Base-by-base conservation (phyloP, 441 rosid genomes). In the Theobroma grandiflorum region DNA sequence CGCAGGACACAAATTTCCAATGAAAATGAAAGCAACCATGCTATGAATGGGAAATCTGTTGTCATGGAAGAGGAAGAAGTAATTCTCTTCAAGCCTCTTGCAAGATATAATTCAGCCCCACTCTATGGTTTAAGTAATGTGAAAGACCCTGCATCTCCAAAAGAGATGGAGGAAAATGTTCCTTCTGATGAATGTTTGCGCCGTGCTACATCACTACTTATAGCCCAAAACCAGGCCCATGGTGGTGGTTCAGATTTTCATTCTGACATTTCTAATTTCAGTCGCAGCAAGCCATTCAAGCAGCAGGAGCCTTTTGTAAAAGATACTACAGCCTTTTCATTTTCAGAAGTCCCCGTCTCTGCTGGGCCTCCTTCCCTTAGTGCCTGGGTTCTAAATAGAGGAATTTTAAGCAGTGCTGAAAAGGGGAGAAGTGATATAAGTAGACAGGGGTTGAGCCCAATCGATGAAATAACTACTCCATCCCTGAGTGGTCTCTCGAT, bases 31-130 rank as follows among this genome's bases (percentile, higher is more conserved):
- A 80, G 69, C 76, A 55, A 69, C 75, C 76, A 62, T 77, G 22
- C 9, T 62, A 81, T 61, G 79, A 73, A 78, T 45, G 86, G 81
- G 53, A 87, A 83, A 82, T 82, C 91, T 37, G 79, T 78, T 80
- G 83, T 84, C 38, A 26, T 76, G 53, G 99, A 96, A 72, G 99
- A 96, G 75, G 98, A 96, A 85, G 98, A 94, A 88, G 96, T 95
- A 82, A 96, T 96, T 84, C 96, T 96, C 64, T 94, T 96, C 87
- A 91, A 92, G 89, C 99, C 99, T 71, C 95, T 92, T 50, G 85
- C 89, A 61, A 90, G 98, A 80, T 85, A 90, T 87, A 94, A 93
- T 67, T 96, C 99, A 38, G 99, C 93, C 68, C 99, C 99, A 4
- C 80, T 89, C 67, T 79, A 77, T 83, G 82, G 80, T 72, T 84